Conservation (phyloP, 2,329 filamentous ascomycete species). For the Pseudogymnoascus sp. region DNA sequence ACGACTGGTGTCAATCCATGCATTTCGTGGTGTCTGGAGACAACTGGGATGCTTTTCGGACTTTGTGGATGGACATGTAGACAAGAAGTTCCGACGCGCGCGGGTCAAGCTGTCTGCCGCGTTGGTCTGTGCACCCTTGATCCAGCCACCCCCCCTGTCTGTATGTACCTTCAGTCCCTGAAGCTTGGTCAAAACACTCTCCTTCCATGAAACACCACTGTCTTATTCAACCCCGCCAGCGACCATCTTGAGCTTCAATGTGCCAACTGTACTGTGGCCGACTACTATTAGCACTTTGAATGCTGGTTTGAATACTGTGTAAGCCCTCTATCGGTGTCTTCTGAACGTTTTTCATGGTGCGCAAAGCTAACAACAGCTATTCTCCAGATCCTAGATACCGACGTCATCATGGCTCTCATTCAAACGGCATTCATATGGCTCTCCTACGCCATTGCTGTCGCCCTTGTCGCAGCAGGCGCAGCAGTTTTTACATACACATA, state of each 20-base stretch:
- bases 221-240: constrained; percentile 2
- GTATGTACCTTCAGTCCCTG: constrained; percentile 3
- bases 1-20: background rate
- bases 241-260: background rate
- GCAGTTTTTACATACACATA: constrained; percentile 85
- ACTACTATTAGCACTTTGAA: background rate
- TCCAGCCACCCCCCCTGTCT: background rate
- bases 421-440: constrained; percentile 93
- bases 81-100: background rate
- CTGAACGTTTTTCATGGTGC: background rate
- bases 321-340: background rate
- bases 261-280: background rate
- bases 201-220: background rate
- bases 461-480: constrained; percentile 66
- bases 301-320: constrained; percentile 2
- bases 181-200: background rate
- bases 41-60: background rate
- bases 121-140: background rate
- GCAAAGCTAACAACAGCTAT: background rate
- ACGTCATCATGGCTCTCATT: constrained; percentile 46
- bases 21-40: background rate
- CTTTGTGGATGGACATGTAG: background rate
- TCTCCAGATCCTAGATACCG: constrained; percentile 1
- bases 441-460: constrained; percentile 78
- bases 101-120: background rate